phyloP scores from a whole-genome alignment of 306 rosid species.

The Prunus fruticosa region DNA sequence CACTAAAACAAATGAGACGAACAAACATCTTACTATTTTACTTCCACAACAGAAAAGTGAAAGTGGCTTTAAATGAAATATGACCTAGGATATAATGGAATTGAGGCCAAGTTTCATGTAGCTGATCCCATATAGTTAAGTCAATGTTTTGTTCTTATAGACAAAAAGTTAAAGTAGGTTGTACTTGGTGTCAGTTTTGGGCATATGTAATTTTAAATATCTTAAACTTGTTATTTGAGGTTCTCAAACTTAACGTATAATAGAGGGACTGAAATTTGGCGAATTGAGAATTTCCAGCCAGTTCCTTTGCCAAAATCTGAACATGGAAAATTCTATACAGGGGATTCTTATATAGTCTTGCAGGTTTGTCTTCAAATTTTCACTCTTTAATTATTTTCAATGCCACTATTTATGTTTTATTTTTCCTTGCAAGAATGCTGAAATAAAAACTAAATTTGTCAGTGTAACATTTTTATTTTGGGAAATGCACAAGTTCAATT shows the following conservation, averaged over 20 bases:
- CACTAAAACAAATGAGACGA: background rate
- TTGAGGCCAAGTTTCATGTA: background rate
- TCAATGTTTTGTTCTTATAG: background rate
- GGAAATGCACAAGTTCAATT: background rate
- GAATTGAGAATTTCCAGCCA: slow-evolving; percentile 96
- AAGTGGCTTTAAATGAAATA: background rate
- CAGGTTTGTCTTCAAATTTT: slow-evolving; percentile 55
- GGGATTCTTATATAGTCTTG: slow-evolving; percentile 86
- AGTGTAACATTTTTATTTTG: background rate
- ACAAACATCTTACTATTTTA: background rate
- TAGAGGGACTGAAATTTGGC: slow-evolving; percentile 98
- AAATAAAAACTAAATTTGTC: background rate
- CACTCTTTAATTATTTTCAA: background rate
- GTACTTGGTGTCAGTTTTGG: slow-evolving; percentile 10
- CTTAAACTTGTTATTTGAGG: slow-evolving; percentile 14
- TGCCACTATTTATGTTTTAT: background rate
- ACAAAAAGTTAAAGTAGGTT: background rate
- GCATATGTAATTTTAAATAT: slow-evolving; percentile 21
- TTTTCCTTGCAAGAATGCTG: background rate
- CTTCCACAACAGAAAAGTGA: slow-evolving; percentile 4
- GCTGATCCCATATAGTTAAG: background rate
- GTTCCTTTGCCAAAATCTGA: slow-evolving; percentile 88
- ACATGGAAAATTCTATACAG: slow-evolving; percentile 93
- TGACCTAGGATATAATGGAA: background rate
- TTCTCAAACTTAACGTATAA: slow-evolving; percentile 59